Evolutionary conservation across 2,329 filamentous ascomycete genomes (phyloP).

Genomic region (Periconia sp.): DNA sequence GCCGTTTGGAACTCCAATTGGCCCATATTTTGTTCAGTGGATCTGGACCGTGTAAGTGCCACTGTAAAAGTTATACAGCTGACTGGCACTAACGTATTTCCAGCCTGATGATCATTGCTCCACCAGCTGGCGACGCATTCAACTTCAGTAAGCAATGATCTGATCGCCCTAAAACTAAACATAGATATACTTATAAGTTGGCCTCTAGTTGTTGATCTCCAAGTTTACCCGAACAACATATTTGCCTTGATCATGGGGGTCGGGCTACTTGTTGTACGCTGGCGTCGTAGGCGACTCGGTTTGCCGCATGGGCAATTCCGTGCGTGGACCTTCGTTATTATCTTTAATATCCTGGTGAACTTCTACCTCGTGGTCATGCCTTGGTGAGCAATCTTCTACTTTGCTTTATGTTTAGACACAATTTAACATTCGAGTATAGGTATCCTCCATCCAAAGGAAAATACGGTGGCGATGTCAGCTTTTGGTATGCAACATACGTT

Average conservation of each 20-base stretch:
- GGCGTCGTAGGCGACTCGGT: slow-evolving; percentile 54
- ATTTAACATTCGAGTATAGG: no score
- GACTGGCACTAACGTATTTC: background rate
- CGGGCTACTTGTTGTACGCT: slow-evolving; percentile 61
- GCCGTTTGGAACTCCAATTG: slow-evolving; percentile 63
- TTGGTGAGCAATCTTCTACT: slow-evolving; percentile 46
- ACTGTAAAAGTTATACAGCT: background rate
- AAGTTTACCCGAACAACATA: slow-evolving; percentile 59
- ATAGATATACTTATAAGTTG: background rate
- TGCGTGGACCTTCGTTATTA: slow-evolving; percentile 60
- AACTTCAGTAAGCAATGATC: slow-evolving; percentile 49
- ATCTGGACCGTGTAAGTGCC: slow-evolving; percentile 48
- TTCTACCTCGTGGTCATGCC: slow-evolving; percentile 67
- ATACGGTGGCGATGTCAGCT: slow-evolving; percentile 66
- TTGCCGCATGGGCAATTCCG: slow-evolving; percentile 56
- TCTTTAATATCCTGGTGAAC: slow-evolving; percentile 63
- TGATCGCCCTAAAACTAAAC: background rate
- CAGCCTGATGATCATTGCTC: slow-evolving; percentile 59
- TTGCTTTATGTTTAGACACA: no score
- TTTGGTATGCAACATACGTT: slow-evolving; percentile 71
- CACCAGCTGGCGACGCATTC: slow-evolving; percentile 65
- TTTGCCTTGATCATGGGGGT: slow-evolving; percentile 61
- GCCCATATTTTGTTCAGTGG: slow-evolving; percentile 62
- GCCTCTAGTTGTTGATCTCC: slow-evolving; percentile 57
- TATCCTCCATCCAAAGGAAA: slow-evolving; percentile 63